Base-by-base conservation (phyloP, 768 basidiomycete species). In the Panaeolus papilionaceus region DNA sequence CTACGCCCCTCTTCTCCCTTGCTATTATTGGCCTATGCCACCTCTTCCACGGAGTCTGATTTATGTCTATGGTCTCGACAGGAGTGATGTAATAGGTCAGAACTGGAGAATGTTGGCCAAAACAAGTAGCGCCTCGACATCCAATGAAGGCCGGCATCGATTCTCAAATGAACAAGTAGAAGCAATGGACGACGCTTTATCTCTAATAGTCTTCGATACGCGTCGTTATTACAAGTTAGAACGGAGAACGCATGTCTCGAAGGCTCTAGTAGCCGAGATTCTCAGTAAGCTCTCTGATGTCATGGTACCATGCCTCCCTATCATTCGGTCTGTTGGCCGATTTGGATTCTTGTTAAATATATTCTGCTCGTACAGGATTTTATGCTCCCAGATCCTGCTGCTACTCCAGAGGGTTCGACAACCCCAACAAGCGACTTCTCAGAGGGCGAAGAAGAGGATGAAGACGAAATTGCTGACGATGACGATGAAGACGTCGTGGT, bases 121-220 rank as follows among this genome's bases (percentile, higher is more conserved):
- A 3, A 20, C 20, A 28, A 26, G 23, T 9, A 23, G 16, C 16
- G 16, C 26, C 54, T 58, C 54, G 54, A 58, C 23, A 10, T 42
- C 45, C 14, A 28, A 23, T 33, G 54, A 33, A 58, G 20, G 23
- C 16, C 54, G 54, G 54, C 28, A 0, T 28, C 54, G 28, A 33
- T 58, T 58, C 28, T 58, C 54, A 4, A 16, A 58, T 14, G 54
- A 58, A 33, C 54, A 58, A 58, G 16, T 58, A 58, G 54, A 58
- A 58, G 54, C 54, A 4, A 58, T 58, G 54, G 54, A 58, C 54
- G 54, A 58, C 54, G 54, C 54, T 4, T 58, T 58, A 33, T 58
- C 54, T 33, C 54, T 58, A 18, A 58, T 58, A 58, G 26, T 33
- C 28, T 58, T 58, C 54, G 54, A 58, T 33, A 14, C 28, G 6